Conservation (phyloP, 371 early-diverging fungal species). For the Mortierella sp. region DNA sequence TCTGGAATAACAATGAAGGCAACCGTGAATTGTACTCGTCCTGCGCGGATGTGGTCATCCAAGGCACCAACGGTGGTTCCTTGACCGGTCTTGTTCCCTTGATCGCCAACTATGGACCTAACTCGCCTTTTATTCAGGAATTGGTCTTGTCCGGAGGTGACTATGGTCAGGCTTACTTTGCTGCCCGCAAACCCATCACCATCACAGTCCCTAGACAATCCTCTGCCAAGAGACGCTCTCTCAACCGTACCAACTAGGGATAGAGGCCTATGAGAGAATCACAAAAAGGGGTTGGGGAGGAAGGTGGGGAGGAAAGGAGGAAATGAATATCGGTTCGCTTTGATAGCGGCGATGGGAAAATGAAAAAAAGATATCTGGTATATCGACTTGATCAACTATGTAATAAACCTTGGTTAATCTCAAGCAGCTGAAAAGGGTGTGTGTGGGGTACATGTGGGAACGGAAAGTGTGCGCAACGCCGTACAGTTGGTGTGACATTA, state of each 20-base stretch:
- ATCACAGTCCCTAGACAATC: constrained; percentile 27
- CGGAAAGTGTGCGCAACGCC: too few species aligned
- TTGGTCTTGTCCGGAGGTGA: constrained; percentile 20
- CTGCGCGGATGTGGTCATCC: constrained; percentile 38
- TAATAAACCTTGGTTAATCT: too few species aligned
- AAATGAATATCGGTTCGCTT: too few species aligned
- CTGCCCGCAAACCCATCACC: constrained; percentile 39
- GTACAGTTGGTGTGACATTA: too few species aligned
- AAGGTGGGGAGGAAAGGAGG: too few species aligned
- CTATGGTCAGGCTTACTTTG: constrained; percentile 39
- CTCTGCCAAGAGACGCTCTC: constrained; percentile 19
- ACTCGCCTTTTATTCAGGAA: constrained; percentile 35
- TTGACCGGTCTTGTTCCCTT: constrained; percentile 44
- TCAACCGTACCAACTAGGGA: constrained; percentile 17
- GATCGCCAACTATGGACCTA: constrained; percentile 50
- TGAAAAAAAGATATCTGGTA: too few species aligned
- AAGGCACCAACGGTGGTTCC: constrained; percentile 44
- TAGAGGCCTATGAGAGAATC: too few species aligned
- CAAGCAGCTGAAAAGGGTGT: too few species aligned
- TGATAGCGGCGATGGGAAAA: too few species aligned
- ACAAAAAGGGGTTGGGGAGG: too few species aligned
- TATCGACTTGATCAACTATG: too few species aligned
- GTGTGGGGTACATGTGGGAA: too few species aligned
- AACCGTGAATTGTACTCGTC: constrained; percentile 53
- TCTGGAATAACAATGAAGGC: constrained; percentile 56